Evolutionary conservation across 108 stramenopile genomes (phyloP), one percentile per base, ranked within the genome.

Genomic region (Cyclotella kingstonii): DNA sequence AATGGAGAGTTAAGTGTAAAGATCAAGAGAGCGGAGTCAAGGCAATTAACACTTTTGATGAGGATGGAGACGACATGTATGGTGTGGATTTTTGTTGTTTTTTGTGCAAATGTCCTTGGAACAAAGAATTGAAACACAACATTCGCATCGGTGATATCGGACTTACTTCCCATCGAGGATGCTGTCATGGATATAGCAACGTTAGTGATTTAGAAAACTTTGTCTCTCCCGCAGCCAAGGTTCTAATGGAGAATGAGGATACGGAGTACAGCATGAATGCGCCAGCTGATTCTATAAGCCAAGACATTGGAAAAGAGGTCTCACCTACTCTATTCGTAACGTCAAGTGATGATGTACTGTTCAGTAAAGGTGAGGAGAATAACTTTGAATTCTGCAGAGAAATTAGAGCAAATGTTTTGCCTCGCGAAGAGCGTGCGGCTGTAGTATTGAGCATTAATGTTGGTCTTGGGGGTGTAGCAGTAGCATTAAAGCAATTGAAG

Each of bases 371-470:
- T 52, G 48, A 17, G 0, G 34, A 9, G 38, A 36, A 29, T 17
- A 39, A 2, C 21, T 62, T 29, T 9, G 10, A 49, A 28, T 38
- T 23, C 7, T 18, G 17, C 30, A 18, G 18, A 2, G 5, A 36
- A 11, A 1, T 6, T 31, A 5, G 9, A 21, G 8, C 9, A 1
- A 21, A 31, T 1, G 43, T 33, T 7, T 26, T 45, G 30, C 5
- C 15, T 2, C 30, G 42, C 15, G 11, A 3, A 56, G 35, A 38
- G 23, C 25, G 33, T 19, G 15, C 14, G 41, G 59, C 68, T 25
- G 60, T 61, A 15, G 53, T 70, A n/a, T 45, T 70, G 36, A 61
- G 68, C 44, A 60, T 70, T 33, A 61, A 70, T 47, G 58, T 42
- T 48, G 68, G 60, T 30, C 36, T 61, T 7, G 68, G 60, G 5